Conservation (phyloP, 2,329 filamentous ascomycete species). For the Phyllosticta capitalensis region DNA sequence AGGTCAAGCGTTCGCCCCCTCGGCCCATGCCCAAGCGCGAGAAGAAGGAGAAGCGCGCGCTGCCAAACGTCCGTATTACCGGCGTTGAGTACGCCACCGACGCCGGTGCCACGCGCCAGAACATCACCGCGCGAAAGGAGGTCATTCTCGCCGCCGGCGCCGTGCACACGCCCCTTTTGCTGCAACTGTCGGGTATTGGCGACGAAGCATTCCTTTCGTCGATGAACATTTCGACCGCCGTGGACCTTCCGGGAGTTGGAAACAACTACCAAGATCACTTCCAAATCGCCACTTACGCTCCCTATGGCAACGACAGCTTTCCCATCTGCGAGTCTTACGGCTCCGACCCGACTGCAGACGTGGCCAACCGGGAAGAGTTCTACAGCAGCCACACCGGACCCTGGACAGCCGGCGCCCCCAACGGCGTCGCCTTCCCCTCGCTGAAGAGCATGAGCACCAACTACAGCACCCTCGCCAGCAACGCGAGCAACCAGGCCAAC, state of each 20-base stretch:
- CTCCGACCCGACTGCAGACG: slow-evolving; percentile 2
- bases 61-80: not conserved
- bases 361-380: not conserved
- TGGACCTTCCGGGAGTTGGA: slow-evolving; percentile 21
- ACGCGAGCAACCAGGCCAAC: not conserved
- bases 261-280: slow-evolving; percentile 24
- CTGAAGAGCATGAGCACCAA: not conserved
- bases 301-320: not conserved
- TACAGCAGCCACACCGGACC: not conserved
- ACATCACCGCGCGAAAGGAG: slow-evolving; percentile 34
- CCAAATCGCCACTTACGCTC: slow-evolving; percentile 18
- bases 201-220: slow-evolving; percentile 25
- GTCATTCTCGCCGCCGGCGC: slow-evolving; percentile 52
- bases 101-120: slow-evolving; percentile 12
- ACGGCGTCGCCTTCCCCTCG: slow-evolving; percentile 11
- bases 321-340: not conserved
- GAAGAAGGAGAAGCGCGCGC: slow-evolving; percentile 3
- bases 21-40: not conserved
- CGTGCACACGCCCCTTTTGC: slow-evolving; percentile 47
- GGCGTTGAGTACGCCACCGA: slow-evolving; percentile 6
- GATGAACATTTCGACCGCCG: slow-evolving; percentile 16
- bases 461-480: not conserved
- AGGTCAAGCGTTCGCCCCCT: not conserved
- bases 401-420: slow-evolving; percentile 4
- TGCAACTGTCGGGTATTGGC: slow-evolving; percentile 55